phyloP scores from a whole-genome alignment of 148 eudicot species.

The Silene uniflora region DNA sequence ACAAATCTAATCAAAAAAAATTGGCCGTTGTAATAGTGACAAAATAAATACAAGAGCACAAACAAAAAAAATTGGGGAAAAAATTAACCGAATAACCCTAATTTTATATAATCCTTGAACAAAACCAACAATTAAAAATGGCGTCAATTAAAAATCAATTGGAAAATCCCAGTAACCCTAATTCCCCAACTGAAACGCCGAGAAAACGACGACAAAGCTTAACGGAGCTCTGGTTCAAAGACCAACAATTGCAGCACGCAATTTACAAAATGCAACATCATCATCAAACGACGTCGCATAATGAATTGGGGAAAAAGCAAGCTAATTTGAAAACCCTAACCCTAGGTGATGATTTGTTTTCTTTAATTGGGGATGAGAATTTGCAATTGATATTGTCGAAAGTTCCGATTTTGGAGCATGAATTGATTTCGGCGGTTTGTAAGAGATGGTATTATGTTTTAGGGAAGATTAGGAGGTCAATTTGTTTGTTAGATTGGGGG shows the following conservation, averaged over 20 bases:
- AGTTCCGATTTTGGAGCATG: constrained; percentile 41
- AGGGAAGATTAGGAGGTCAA: constrained; percentile 50
- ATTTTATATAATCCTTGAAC: constrained; percentile 1
- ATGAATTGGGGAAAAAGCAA: background rate
- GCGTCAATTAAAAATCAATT: constrained; percentile 29
- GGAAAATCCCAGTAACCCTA: constrained; percentile 23
- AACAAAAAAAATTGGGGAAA: constrained; percentile 11
- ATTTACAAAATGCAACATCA: constrained; percentile 44
- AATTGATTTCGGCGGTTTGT: constrained; percentile 51
- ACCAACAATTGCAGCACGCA: constrained; percentile 46
- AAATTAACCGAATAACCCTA: constrained; percentile 19
- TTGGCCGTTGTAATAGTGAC: constrained; percentile 40
- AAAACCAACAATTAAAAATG: constrained; percentile 17
- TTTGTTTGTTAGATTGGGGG: constrained; percentile 65
- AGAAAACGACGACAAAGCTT: constrained; percentile 36
- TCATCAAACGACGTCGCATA: constrained; percentile 22
- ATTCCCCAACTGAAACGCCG: constrained; percentile 21
- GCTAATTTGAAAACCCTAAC: constrained; percentile 5
- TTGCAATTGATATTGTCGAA: constrained; percentile 32
- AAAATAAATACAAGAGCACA: background rate
- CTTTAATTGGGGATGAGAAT: constrained; percentile 22
- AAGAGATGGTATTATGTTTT: constrained; percentile 58
- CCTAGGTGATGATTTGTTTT: constrained; percentile 36
- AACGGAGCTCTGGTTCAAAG: constrained; percentile 48
- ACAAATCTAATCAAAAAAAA: constrained; percentile 29